Percentiles rank a stretch among this genome's conserved stretches.
Evolutionary conservation across 1,284 basidiomycete genomes (phyloP).

Genomic region (Malassezia cuniculi): DNA sequence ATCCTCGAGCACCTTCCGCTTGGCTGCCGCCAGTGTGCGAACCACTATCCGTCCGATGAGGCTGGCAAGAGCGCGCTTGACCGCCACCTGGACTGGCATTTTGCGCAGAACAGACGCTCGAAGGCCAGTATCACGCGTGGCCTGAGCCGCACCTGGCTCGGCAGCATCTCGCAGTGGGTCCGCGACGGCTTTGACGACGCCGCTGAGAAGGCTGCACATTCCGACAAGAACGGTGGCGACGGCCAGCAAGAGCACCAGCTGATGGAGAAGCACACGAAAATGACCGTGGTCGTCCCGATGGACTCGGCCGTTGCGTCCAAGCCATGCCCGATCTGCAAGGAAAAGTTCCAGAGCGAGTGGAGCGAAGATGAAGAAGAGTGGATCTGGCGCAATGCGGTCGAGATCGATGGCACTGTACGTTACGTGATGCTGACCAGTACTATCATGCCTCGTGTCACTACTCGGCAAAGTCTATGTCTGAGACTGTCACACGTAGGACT

Average conservation of each 20-base stretch:
- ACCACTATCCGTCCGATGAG: constrained; percentile 64
- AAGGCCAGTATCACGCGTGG: constrained; percentile 71
- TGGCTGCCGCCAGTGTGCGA: constrained; percentile 86
- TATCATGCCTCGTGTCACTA: constrained; percentile 42
- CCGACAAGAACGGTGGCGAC: no score
- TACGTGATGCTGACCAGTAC: constrained; percentile 10
- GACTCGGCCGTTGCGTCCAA: constrained; percentile 65
- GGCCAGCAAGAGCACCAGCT: constrained; percentile 53
- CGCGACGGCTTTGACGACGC: constrained; percentile 20
- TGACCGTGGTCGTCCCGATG: constrained; percentile 63
- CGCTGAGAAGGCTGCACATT: constrained; percentile 47
- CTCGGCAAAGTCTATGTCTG: constrained; percentile 37
- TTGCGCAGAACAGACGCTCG: constrained; percentile 79
- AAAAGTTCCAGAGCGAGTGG: constrained; percentile 79
- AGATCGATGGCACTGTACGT: constrained; percentile 54
- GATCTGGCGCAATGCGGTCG: constrained; percentile 87
- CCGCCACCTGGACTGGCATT: constrained; percentile 92
- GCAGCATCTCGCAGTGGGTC: constrained; percentile 58
- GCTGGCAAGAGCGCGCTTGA: constrained; percentile 67
- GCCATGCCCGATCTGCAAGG: constrained; percentile 94
- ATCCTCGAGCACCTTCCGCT: constrained; percentile 52
- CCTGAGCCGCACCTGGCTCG: constrained; percentile 81
- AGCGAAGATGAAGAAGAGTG: constrained; percentile 94
- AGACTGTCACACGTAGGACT: constrained; percentile 13
- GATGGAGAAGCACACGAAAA: constrained; percentile 51